phyloP scores from a whole-genome alignment of 2,329 filamentous ascomycete genomes.

The Fusarium sp. region DNA sequence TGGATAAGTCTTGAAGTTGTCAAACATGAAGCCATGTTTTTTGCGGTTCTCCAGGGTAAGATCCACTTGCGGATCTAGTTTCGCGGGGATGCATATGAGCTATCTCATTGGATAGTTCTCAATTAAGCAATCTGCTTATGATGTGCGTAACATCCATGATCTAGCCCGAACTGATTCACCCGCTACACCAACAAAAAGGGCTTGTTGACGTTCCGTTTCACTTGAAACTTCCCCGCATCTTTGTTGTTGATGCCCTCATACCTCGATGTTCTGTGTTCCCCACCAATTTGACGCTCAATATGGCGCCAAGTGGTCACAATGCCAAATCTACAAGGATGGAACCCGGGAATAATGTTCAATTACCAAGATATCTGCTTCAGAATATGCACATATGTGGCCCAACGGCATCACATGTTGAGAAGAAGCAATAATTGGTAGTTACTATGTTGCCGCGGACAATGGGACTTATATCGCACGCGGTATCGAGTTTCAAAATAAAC shows the following conservation, averaged over 20 bases:
- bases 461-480: slow-evolving; percentile 19
- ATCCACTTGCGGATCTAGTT: slow-evolving; percentile 13
- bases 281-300: background rate
- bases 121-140: slow-evolving; percentile 1
- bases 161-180: slow-evolving; percentile 14
- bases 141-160: slow-evolving; percentile 13
- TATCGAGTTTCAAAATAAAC: slow-evolving; percentile 25
- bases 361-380: background rate
- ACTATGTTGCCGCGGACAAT: slow-evolving; percentile 32
- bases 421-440: slow-evolving; percentile 18
- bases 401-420: slow-evolving; percentile 26
- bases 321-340: slow-evolving; percentile 9
- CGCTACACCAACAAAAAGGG: slow-evolving; percentile 6
- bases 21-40: slow-evolving; percentile 5
- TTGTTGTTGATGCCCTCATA: slow-evolving; percentile 22
- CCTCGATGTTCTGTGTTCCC: background rate
- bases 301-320: slow-evolving; percentile 2
- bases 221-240: slow-evolving; percentile 37
- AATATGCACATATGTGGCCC: slow-evolving; percentile 21
- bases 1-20: slow-evolving; percentile 6
- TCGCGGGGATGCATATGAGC: slow-evolving; percentile 34
- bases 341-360: background rate
- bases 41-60: slow-evolving; percentile 32
- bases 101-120: slow-evolving; percentile 32
- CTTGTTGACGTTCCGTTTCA: slow-evolving; percentile 14